Conservation (phyloP, 129 eudicot species). For the Arctium lappa region DNA sequence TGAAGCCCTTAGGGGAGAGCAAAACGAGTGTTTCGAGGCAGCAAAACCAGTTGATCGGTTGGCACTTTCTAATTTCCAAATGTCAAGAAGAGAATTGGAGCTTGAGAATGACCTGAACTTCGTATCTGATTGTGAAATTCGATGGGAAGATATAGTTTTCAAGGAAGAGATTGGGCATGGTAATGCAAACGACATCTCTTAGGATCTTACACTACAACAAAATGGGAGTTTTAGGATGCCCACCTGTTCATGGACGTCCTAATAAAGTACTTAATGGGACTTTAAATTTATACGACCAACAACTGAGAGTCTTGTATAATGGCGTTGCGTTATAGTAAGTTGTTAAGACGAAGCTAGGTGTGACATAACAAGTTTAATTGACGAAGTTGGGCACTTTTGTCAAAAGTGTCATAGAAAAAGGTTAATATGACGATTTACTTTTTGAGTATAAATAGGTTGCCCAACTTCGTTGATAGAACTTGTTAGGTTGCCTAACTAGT, state of each 20-base stretch:
- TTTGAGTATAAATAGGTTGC: not conserved
- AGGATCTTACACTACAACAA: not conserved
- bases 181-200: slow-evolving; percentile 7
- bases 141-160: slow-evolving; percentile 75
- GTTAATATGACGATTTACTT: not conserved
- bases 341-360: not conserved
- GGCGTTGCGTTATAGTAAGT: not conserved
- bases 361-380: not conserved
- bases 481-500: not conserved
- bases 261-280: not conserved
- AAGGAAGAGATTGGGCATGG: slow-evolving; percentile 87
- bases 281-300: not conserved
- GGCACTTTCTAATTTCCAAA: slow-evolving; percentile 21
- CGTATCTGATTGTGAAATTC: slow-evolving; percentile 45
- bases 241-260: not conserved
- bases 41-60: slow-evolving; percentile 15
- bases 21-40: slow-evolving; percentile 31
- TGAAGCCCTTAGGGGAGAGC: slow-evolving; percentile 27
- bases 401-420: not conserved
- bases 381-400: not conserved
- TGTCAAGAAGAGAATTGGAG: slow-evolving; percentile 28
- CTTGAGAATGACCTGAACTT: slow-evolving; percentile 43
- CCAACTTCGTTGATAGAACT: not conserved
- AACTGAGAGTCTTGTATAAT: not conserved
- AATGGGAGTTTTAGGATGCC: not conserved